These are phyloP conservation scores for Acorus gramineus DNA, from an alignment of 106 monocot species.

Conservation along the genomic window DNA sequence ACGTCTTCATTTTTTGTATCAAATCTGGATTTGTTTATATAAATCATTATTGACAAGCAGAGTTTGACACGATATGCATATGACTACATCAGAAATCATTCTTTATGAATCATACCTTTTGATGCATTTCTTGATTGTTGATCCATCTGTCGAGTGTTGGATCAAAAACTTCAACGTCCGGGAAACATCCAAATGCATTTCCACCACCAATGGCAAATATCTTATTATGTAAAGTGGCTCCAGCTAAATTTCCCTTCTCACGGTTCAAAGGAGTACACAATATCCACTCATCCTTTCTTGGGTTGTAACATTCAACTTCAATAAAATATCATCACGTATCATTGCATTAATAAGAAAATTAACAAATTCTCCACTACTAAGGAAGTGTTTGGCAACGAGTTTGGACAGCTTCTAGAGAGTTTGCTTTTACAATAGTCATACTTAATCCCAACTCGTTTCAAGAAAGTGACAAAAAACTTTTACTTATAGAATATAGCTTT, in stretches of 20 bases:
- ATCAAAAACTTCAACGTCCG: conserved; percentile 85
- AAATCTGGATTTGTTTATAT: too few relatives aligned
- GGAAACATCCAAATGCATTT: conserved; percentile 35
- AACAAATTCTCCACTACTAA: too few relatives aligned
- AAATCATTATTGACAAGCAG: too few relatives aligned
- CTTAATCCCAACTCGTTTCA: too few relatives aligned
- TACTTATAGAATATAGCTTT: too few relatives aligned
- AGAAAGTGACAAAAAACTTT: background rate
- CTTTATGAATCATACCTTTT: conserved; percentile 24
- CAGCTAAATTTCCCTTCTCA: conserved; percentile 58
- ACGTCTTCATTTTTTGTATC: too few relatives aligned
- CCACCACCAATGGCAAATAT: conserved; percentile 90
- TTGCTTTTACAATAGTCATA: too few relatives aligned
- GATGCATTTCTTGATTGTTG: conserved; percentile 41
- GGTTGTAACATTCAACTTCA: conserved; percentile 77
- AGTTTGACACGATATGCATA: background rate
- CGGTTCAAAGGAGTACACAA: conserved; percentile 36
- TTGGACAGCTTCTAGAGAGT: too few relatives aligned
- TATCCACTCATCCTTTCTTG: conserved; percentile 33
- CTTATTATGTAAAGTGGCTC: conserved; percentile 46
- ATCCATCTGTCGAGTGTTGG: conserved; percentile 69
- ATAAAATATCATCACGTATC: background rate
- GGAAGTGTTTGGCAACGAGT: too few relatives aligned
- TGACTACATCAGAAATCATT: background rate
- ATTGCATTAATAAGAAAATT: too few relatives aligned